Base-by-base conservation (phyloP, 768 basidiomycete genomes). In the Russula foetens region DNA sequence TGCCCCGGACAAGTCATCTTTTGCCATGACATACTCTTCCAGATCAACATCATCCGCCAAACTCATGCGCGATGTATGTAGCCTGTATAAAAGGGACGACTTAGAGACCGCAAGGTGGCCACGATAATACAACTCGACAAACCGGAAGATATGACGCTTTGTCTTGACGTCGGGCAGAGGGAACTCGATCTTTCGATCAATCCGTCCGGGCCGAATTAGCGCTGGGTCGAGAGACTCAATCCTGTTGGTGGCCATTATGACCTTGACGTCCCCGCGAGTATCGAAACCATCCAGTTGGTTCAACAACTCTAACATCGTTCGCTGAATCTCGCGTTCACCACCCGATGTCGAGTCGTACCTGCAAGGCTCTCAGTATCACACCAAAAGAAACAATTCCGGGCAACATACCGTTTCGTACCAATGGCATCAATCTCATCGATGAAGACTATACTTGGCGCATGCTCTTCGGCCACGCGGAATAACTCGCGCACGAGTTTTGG, bases 271-370 rank as follows among this genome's bases (percentile, higher is more conserved):
- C n/a, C 96, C 96, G 58, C 95, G 86, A 6, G 94, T 94, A 71
- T 99, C 97, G 73, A 99, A 98, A n/a, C 97, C 97, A 68, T 99
- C 97, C 43, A 99, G 81, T 74, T 99, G 97, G 71, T 99, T 99
- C 53, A 99, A 83, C 51, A 99, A 81, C 72, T 99, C 97, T 75
- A 98, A 80, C 97, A 99, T 98, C 17, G 97, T 99, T 60, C 97
- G 84, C 72, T 99, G 97, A 67, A 99, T 98, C 77, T 99, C 97
- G 65, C 96, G 90, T 75, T 99, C 96, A 64, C 97, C 97, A 33
- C 97, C 96, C 2, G 95, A 98, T 56, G 94, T 96, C 23, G 97
- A 98, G 66, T 99, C 97, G 72, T 98, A 99, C 60, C 93, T 97
- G 53, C 15, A 44, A 45, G 58, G 61, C 46, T 14, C 56, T 55